A percentile compares a stretch with the other conserved stretches of the same genome.
Conservation (phyloP, 768 basidiomycete species). For the Tephrocybe sp. region DNA sequence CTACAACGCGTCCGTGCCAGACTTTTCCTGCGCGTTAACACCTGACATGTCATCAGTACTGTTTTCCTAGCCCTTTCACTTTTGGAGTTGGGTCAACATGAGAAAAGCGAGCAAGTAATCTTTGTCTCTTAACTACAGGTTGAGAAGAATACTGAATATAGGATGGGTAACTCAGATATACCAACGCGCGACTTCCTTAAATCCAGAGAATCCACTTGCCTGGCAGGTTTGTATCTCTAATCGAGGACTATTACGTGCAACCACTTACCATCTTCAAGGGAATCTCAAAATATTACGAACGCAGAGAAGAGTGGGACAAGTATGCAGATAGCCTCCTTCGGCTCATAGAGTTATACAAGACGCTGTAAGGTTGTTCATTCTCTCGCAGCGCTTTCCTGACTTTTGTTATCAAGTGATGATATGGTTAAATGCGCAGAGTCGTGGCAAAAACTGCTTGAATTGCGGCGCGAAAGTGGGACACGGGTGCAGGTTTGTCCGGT, state of each 20-base stretch:
- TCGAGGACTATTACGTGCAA: neutral
- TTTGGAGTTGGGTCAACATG: slow-evolving; percentile 67
- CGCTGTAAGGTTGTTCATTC: slow-evolving; percentile 42
- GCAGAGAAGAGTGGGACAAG: slow-evolving; percentile 53
- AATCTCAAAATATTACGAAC: slow-evolving; percentile 69
- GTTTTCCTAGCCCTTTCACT: slow-evolving; percentile 83
- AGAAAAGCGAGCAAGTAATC: slow-evolving; percentile 85
- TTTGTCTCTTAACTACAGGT: slow-evolving; percentile 5
- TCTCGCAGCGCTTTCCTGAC: slow-evolving; percentile 1
- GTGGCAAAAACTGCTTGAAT: slow-evolving; percentile 71
- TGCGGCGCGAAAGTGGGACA: slow-evolving; percentile 59
- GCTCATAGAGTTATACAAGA: slow-evolving; percentile 55
- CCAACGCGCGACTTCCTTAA: slow-evolving; percentile 67
- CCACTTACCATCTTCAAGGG: slow-evolving; percentile 45
- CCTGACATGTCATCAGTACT: slow-evolving; percentile 42
- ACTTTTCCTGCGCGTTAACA: neutral
- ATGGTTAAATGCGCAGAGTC: slow-evolving; percentile 75
- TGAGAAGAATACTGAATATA: slow-evolving; percentile 13
- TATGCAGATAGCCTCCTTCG: slow-evolving; percentile 50
- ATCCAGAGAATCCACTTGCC: slow-evolving; percentile 70
- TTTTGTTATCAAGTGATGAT: slow-evolving; percentile 52
- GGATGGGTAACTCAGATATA: slow-evolving; percentile 59
- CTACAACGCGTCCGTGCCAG: slow-evolving; percentile 75
- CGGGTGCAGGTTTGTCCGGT: slow-evolving; percentile 35
- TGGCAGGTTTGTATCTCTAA: slow-evolving; percentile 63